Base-by-base conservation (phyloP, 2,329 filamentous ascomycete species). In the Colletotrichum destructivum region DNA sequence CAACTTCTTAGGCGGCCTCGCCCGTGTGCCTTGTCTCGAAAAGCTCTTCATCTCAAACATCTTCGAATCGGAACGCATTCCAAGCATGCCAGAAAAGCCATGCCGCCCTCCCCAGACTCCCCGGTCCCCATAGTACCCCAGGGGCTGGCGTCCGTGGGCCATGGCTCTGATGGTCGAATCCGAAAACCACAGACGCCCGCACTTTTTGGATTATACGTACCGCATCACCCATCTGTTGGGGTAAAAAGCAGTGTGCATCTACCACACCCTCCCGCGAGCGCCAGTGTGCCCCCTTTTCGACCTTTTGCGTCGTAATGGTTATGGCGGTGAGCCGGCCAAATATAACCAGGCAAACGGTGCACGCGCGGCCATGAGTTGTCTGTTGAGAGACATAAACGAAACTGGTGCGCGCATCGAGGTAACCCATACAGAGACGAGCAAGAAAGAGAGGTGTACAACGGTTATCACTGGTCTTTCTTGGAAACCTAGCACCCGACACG, bases 51-150 rank as follows among this genome's bases (percentile, higher is more conserved):
- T 71, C 69, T 69, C 65, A 69, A 68, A 44, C 64, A 31, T 63
- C 69, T 69, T 69, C 69, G 46, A 71, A 69, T 71, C 69, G 69
- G 69, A 71, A 71, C 38, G 57, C 51, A 46, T 59, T 69, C 59
- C 69, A 63, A 54, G 44, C 42, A 38, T 57, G 65, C 64, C 59
- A 68, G 31, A 62, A 16, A 69, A 59, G 69, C 57, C 59, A 62
- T 44, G 65, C 65, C 69, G 64, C 63, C 12, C 55, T 40, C 15
- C 46, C 47, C 60, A 69, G 44, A 69, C 61, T 47, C 54, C 62
- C 46, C 13, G 38, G 49, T 42, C 63, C 26, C 47, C 56, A 38
- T 44, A 52, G 38, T 51, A 52, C 49, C 63, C 49, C 68, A 42
- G 49, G 47, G 16, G 44, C 51, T 44, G 56, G 38, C 49, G 51